phyloP scores from a whole-genome alignment of 148 eudicot genomes.

The Rhododendron molle region DNA sequence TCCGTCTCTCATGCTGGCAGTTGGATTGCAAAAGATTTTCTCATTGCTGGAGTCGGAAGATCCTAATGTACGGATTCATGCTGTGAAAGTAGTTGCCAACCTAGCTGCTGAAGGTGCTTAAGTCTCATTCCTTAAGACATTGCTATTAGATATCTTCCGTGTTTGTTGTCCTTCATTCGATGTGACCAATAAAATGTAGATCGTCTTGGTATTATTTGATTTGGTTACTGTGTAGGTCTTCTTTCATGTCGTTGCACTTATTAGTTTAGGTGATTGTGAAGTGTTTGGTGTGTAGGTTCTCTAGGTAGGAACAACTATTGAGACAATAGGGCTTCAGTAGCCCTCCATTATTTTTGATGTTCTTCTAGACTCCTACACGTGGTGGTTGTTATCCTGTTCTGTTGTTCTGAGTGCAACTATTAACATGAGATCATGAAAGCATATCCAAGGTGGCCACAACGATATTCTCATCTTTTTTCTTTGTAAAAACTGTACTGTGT shows the following conservation, averaged over 20 bases:
- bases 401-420: not conserved
- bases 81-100: slow-evolving; percentile 85
- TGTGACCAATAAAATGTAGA: not conserved
- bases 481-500: not conserved
- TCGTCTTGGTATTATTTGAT: not conserved
- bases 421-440: not conserved
- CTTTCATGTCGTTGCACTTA: slow-evolving; percentile 1
- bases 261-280: slow-evolving; percentile 3
- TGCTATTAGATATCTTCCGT: not conserved
- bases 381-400: not conserved
- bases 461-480: not conserved
- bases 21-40: slow-evolving; percentile 83
- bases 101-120: slow-evolving; percentile 87
- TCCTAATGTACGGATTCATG: slow-evolving; percentile 77
- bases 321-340: not conserved
- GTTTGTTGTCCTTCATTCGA: not conserved
- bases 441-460: not conserved
- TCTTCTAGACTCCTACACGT: not conserved
- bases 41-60: slow-evolving; percentile 85
- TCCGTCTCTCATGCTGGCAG: slow-evolving; percentile 24
- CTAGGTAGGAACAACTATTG: not conserved
- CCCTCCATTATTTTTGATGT: not conserved
- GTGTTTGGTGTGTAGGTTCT: not conserved
- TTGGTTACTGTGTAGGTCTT: slow-evolving; percentile 3
- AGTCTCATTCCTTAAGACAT: slow-evolving; percentile 9